A percentile compares a stretch with the other conserved stretches of the same genome.
These are phyloP conservation scores for Cornus kousa DNA, from an alignment of 148 eudicot species.

Conservation along the genomic window DNA sequence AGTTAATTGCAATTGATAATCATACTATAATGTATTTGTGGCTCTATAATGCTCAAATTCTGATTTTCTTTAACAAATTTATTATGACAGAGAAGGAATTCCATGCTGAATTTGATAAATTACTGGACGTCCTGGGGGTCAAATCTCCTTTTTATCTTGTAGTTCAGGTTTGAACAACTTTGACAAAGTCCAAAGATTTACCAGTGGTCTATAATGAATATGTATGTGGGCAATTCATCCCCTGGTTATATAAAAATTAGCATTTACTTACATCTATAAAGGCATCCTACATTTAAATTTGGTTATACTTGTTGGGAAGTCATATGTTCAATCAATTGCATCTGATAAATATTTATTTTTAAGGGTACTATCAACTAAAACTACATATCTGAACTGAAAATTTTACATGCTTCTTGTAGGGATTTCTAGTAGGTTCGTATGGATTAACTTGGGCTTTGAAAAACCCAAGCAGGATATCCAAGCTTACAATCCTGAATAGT, in stretches of 20 bases:
- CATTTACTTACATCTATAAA: neutral
- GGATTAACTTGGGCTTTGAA: slow-evolving; percentile 98
- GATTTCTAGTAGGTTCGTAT: slow-evolving; percentile 95
- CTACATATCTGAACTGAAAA: neutral
- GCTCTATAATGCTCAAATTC: slow-evolving; percentile 5
- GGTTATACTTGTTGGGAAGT: neutral
- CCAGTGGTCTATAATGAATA: neutral
- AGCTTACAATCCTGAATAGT: slow-evolving; percentile 79
- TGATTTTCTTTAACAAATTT: slow-evolving; percentile 19
- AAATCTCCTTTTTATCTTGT: slow-evolving; percentile 73
- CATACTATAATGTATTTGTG: neutral
- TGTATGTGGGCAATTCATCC: neutral
- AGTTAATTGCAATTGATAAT: neutral
- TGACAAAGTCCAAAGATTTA: slow-evolving; percentile 3
- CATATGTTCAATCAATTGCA: neutral
- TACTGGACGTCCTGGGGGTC: slow-evolving; percentile 68
- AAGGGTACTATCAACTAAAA: neutral
- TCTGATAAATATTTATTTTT: neutral
- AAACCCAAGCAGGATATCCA: slow-evolving; percentile 66
- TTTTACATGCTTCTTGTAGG: slow-evolving; percentile 45
- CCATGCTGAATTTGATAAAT: slow-evolving; percentile 77
- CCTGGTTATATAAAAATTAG: neutral
- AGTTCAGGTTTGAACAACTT: slow-evolving; percentile 66
- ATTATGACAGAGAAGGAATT: slow-evolving; percentile 79
- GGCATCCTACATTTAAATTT: neutral